These are phyloP conservation scores for Candida ovalis DNA, from an alignment of 805 yeast genomes.

Conservation along the genomic window DNA sequence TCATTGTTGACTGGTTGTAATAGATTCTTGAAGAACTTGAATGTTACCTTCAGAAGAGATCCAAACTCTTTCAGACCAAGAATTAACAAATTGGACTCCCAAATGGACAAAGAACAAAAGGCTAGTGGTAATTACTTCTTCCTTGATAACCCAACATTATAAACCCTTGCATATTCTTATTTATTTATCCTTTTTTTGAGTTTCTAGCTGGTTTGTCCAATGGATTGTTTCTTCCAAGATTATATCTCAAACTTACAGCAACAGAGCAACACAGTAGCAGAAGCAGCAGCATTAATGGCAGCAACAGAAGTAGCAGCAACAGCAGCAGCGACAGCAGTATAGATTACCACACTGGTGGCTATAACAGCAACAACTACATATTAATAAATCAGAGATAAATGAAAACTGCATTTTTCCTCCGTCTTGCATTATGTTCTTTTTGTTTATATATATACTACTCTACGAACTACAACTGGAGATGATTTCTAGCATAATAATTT, in stretches of 20 bases:
- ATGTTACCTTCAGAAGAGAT: conserved; percentile 98
- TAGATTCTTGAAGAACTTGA: conserved; percentile 91
- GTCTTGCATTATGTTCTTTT: background rate
- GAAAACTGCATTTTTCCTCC: background rate
- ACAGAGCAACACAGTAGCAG: background rate
- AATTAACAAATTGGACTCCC: conserved; percentile 95
- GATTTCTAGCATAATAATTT: background rate
- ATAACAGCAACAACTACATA: background rate
- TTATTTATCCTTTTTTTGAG: conserved; percentile 6
- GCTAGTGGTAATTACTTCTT: conserved; percentile 90
- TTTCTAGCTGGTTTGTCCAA: background rate
- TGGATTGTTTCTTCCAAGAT: background rate
- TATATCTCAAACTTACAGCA: background rate
- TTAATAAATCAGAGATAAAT: background rate
- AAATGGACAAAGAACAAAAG: conserved; percentile 99
- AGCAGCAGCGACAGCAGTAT: no score
- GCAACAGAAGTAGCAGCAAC: background rate
- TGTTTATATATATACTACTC: background rate
- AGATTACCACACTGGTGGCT: background rate
- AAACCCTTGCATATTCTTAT: conserved; percentile 5
- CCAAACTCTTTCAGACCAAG: conserved; percentile 98
- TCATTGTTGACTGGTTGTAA: conserved; percentile 95
- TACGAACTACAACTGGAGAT: background rate
- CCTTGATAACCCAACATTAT: conserved; percentile 62
- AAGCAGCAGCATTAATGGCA: no score